Base-by-base conservation (phyloP, 1,284 basidiomycete genomes). In the Trichosporon coremiiforme region DNA sequence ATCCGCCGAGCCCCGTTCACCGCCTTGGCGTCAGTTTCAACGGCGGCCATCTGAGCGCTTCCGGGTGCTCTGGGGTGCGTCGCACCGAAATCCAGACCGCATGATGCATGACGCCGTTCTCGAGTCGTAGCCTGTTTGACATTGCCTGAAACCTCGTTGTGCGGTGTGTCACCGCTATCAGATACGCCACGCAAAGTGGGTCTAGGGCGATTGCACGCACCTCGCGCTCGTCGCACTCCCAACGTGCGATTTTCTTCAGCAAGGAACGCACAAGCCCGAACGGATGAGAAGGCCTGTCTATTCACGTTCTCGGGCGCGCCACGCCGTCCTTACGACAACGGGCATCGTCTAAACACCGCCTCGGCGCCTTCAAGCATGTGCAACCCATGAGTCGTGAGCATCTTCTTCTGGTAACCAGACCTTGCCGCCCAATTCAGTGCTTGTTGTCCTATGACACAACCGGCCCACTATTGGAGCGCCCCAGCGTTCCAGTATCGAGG, bases 381-480 rank as follows among this genome's bases (percentile, higher is more conserved):
- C 12, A 4, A 53, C 6, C 20, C 41, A 45, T 45, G 41, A 53
- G 17, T 38, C 5, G 3, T 53, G 20, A 22, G 1, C 47, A 53
- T 22, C 8, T 20, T 53, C 22, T 22, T 53, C n/a, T 53, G 47
- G 47, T 53, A 53, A 53, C 47, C 1, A 22, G n/a, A n/a, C 20
- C 20, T 53, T 9, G 47, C 47, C 8, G 4, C n/a, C 20, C 47
- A 53, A 53, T 53, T 53, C 47, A 53, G 47, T 53, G 47, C 20
- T 53, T 20, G 15, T 22, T 53, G 47, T 20, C 47, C 47, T 20
- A 53, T 53, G 47, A 53, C 47, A 53, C 47, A 53, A 20, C n/a
- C 47, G 47, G 47, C 47, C 47, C 47, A 53, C 47, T 53, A 53
- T 53, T 53, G 47, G 41, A 17, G 41, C 20, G 47, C 47, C 47